Evolutionary conservation across 2,329 filamentous ascomycete genomes (phyloP).

Genomic region (Harringtonia lauricola): DNA sequence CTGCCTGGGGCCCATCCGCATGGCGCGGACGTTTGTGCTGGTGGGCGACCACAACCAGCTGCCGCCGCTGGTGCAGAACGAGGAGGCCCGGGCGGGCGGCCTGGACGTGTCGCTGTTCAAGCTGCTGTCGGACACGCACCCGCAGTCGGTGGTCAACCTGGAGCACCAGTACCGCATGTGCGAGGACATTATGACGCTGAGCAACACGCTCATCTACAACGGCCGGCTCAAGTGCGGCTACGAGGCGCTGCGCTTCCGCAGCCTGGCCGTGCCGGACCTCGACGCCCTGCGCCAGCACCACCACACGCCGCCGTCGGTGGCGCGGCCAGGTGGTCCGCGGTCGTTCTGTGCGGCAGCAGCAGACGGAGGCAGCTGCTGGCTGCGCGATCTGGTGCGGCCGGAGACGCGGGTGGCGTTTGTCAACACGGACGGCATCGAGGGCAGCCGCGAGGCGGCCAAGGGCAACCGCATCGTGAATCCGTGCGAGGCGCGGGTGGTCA

Average conservation of each 20-base stretch:
- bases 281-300: conserved; percentile 51
- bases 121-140: conserved; percentile 78
- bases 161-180: conserved; percentile 99
- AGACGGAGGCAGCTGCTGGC: conserved; percentile 70
- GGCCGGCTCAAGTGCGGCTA: conserved; percentile 85
- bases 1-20: conserved; percentile 84
- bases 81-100: conserved; percentile 73
- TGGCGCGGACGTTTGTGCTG: conserved; percentile 85
- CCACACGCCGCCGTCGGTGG: too few relatives aligned
- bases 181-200: conserved; percentile 89
- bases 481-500: conserved; percentile 66
- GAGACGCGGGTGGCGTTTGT: conserved; percentile 70
- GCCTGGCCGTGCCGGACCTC: conserved; percentile 58
- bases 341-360: too few relatives aligned
- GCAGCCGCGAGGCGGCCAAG: conserved; percentile 60
- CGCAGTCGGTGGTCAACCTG: conserved; percentile 77
- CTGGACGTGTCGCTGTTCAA: conserved; percentile 93
- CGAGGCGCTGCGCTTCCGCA: conserved; percentile 57
- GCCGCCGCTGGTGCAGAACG: conserved; percentile 87
- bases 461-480: conserved; percentile 84
- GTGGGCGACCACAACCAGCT: conserved; percentile 96
- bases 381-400: conserved; percentile 60
- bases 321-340: too few relatives aligned
- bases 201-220: conserved; percentile 88
- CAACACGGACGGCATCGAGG: conserved; percentile 70